These are phyloP conservation scores for Hypoxylon sp. DNA, from an alignment of 2,329 filamentous ascomycete genomes.

Conservation along the genomic window DNA sequence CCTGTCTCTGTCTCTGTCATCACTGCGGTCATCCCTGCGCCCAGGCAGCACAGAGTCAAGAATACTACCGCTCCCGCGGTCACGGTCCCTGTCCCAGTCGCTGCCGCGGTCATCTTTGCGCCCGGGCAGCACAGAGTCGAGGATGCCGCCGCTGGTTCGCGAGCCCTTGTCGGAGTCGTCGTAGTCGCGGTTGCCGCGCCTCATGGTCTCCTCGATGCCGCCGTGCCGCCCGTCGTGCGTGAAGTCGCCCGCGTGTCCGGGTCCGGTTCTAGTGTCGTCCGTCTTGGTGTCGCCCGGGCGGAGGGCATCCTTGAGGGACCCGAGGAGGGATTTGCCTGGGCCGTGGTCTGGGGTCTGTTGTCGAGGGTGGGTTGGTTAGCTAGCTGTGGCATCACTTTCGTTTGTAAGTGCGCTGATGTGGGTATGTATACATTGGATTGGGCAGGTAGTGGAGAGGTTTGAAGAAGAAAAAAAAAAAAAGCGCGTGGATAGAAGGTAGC, in stretches of 20 bases:
- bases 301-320: slow-evolving; percentile 34
- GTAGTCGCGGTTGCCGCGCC: slow-evolving; percentile 30
- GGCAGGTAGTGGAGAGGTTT: background rate
- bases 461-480: too few species aligned
- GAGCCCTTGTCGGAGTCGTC: slow-evolving; percentile 25
- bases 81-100: slow-evolving; percentile 8
- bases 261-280: slow-evolving; percentile 3
- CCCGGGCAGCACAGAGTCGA: slow-evolving; percentile 30
- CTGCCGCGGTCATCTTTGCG: slow-evolving; percentile 24
- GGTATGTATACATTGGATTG: background rate
- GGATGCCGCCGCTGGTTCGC: slow-evolving; percentile 11
- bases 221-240: slow-evolving; percentile 34
- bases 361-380: background rate
- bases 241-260: slow-evolving; percentile 16
- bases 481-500: too few species aligned
- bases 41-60: too few species aligned
- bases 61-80: background rate
- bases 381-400: slow-evolving; percentile 1
- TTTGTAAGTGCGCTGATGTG: background rate
- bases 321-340: slow-evolving; percentile 29
- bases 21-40: too few species aligned
- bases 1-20: background rate
- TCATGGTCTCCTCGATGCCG: slow-evolving; percentile 34
- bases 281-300: slow-evolving; percentile 33
- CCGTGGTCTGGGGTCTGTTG: slow-evolving; percentile 19